Base-by-base conservation (phyloP, 495 filamentous ascomycete species). In the Podospora sp. region DNA sequence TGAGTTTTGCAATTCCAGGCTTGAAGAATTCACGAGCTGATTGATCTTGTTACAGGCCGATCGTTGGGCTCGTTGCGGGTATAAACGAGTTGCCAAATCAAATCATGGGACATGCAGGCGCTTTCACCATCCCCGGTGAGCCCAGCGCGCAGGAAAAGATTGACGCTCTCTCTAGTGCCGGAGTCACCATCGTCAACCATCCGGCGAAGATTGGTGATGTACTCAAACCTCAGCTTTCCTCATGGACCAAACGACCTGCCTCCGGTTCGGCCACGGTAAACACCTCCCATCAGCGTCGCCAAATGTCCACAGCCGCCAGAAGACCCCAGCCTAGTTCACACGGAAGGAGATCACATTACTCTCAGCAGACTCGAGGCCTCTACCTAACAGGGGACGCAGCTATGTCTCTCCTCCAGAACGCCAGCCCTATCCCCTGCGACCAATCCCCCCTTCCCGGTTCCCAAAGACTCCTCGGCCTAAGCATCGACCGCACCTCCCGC, bases 41-140 rank as follows among this genome's bases (percentile, higher is more conserved):
- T 58, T 63, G 20, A 69, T 52, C 18, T 29, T 27, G 11, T 59
- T 0, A 35, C 68, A 93, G 91, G 70, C 93, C 93, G 0, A 91
- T 97, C 25, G 88, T 92, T 73, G 93, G 88, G 46, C 81, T 96
- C 9, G 80, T 96, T 52, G 92, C 87, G 27, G 93, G 93, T 0
- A 72, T 89, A 35, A 78, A 87, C 36, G 90, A 91, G 36, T 82
- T 84, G 7, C 77, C 81, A 18, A 89, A 90, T 0, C 84, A 85
- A n/a, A 84, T 93, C 36, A 95, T 97, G 92, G 93, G 93, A 21
- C 93, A 96, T 77, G 91, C 92, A 16, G 93, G 93, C 18, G 93
- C 93, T 35, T 91, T 92, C 80, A 82, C 85, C 33, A 82, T 87
- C 0, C 80, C 86, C 9, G 89, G 89, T 18, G 91, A 96, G 67